Evolutionary conservation across 176 grass and related monocot species (phyloP), one percentile per base, ranked within the genome.

Genomic region (Aegilops bicornis): DNA sequence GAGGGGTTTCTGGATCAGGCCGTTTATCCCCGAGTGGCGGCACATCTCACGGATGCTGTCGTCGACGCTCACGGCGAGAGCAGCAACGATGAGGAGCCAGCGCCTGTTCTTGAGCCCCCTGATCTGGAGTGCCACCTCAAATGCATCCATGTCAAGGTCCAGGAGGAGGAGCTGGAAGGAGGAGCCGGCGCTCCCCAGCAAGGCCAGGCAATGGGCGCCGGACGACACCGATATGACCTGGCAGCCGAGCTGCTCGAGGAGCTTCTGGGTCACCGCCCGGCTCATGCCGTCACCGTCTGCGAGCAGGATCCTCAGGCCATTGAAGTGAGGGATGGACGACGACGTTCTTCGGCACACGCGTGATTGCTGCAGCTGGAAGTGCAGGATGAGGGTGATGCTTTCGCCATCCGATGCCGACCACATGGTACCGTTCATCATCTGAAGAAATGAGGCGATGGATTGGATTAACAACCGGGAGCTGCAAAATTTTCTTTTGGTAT

Each of bases 161-260:
- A 95, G 82, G 69, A 98, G 82, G 16, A 98, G 83, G 52, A 98
- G 61, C 80, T 98, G 91, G 40, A 95, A 93, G 13, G 89, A 86
- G 2, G 58, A 54, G 22, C 43, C 79, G 2, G 86, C 63, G 62
- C 76, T 58, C 3, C 72, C 75, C 9, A 98, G 72, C 54, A 81
- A 84, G 73, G 63, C 91, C 84, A 95, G 71, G 83, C 93, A 98
- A 66, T 98, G 85, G 29, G 63, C 22, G 0, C 89, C 86, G 3
- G 93, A 95, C 30, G 87, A 40, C 10, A 89, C 86, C 0, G 89
- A 69, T 4, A 73, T 61, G 42, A 93, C 93, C 33, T 48, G 87
- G 29, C 95, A 98, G 54, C 93, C 93, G 19, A 98, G 86, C 80
- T 93, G 92, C 83, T 93, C 87, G 32, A 98, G 88, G 73, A 98